Base-by-base conservation (phyloP, 331 rosid species). In the Stylosanthes scabra region DNA sequence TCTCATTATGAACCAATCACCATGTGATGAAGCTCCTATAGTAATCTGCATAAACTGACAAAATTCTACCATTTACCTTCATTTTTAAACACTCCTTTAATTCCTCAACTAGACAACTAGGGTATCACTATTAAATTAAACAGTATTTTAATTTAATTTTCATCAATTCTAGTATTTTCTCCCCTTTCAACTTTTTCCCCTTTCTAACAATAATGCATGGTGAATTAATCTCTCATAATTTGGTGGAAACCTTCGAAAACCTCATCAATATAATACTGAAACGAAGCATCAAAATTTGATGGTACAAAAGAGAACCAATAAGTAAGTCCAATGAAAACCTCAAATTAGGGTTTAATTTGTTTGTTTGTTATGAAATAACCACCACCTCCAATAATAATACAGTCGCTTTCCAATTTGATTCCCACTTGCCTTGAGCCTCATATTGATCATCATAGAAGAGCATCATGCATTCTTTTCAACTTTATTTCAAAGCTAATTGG, bases 401-500 rank as follows among this genome's bases (percentile, higher is more conserved):
- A 31, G 25, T 31, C 37, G 37, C 5, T 63, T 52, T 70, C 66
- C 58, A 27, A 76, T 1, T 68, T 59, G 72, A 20, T 70, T 64
- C 42, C 70, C 44, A 40, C 57, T 57, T 71, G 42, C 65, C 15
- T 13, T 0, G 74, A 65, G 74, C 79, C 78, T 72, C 74, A 41
- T 72, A 9, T 16, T 47, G 47, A 71, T 57, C 7, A 50, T 20
- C 37, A 31, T 31, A 31, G 37, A 20, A 20, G 25, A 20, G 37
- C 37, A 31, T 31, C 5, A 31, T 31, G 25, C n/a, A 44, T 40
- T 3, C 54, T 45, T 44, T 29, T 41, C 2, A 16, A 29, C 13
- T 60, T 49, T 76, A 54, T 60, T 49, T 76, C 55, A 42, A 15
- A 75, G 3, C 58, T 44, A 57, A 27, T 78, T 63, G 15, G 37